Conservation (phyloP, 2,329 filamentous ascomycete genomes). For the Aspergillus latus region DNA sequence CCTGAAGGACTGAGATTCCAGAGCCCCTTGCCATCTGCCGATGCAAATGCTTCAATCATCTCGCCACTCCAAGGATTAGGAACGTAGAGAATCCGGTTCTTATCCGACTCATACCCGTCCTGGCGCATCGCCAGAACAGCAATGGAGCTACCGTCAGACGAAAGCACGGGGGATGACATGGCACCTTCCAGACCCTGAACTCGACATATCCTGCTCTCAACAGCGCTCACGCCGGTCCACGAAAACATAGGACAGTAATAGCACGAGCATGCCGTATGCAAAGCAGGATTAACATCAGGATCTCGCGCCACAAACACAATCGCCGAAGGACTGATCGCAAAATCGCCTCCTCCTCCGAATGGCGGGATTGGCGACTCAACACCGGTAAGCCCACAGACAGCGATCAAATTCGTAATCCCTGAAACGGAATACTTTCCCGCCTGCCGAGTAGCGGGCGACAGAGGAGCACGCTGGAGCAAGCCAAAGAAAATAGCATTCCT, state of each 20-base stretch:
- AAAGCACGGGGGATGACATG: constrained; percentile 47
- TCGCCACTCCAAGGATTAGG: constrained; percentile 43
- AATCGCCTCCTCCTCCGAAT: constrained; percentile 49
- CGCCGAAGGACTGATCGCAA: constrained; percentile 47
- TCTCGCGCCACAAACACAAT: constrained; percentile 51
- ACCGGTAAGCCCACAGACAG: constrained; percentile 39
- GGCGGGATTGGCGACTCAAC: constrained; percentile 51
- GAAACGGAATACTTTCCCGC: constrained; percentile 43
- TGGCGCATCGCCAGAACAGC: constrained; percentile 46
- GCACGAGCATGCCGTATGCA: constrained; percentile 47
- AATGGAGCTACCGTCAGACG: constrained; percentile 45
- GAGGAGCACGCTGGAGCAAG: constrained; percentile 43
- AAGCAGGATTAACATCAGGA: constrained; percentile 45
- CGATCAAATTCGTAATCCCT: constrained; percentile 45
- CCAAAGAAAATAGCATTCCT: constrained; percentile 53
- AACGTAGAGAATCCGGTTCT: constrained; percentile 46
- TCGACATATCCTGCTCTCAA: constrained; percentile 34
- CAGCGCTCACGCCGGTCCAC: constrained; percentile 37
- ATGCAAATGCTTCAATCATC: constrained; percentile 41
- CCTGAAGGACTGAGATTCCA: constrained; percentile 46
- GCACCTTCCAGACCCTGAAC: constrained; percentile 42
- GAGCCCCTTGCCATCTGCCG: constrained; percentile 37
- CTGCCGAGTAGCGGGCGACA: constrained; percentile 37
- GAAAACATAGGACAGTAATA: constrained; percentile 48
- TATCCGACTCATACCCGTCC: constrained; percentile 50